Evolutionary conservation across 441 rosid genomes (phyloP), one percentile per base, ranked within the genome.

Genomic region (Lepidium campestre): DNA sequence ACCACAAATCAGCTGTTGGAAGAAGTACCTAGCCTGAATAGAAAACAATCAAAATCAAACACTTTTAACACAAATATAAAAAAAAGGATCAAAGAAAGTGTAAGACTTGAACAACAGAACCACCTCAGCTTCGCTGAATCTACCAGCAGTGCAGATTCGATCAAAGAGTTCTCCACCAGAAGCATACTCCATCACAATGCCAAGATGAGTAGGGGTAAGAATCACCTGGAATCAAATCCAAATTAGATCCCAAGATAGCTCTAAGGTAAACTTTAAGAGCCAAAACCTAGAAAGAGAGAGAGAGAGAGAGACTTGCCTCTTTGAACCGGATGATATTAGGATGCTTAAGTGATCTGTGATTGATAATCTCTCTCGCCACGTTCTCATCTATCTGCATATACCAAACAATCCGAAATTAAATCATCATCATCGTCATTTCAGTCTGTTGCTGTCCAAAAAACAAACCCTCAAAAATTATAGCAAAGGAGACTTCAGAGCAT

Each of bases 51-150:
- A 34, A 61, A 32, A 54, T 41, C 32, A 22, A 55, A 57, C 35
- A 34, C 36, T 29, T n/a, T n/a, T n/a, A n/a, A n/a, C n/a, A n/a
- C n/a, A n/a, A n/a, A n/a, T n/a, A n/a, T n/a, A n/a, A n/a, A n/a
- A n/a, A n/a, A n/a, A n/a, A n/a, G n/a, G 20, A 60, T 58, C 25
- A 10, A 39, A 14, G 27, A 31, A 75, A 86, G 86, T 66, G 9
- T 15, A 41, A 41, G 40, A 25, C 58, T 68, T 45, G 10, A 15
- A 14, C 18, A 47, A 11, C 19, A 86, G 53, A 13, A 10, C 5
- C 49, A 93, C 98, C 96, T 93, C 98, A 70, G 88, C 96, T 86
- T 93, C 98, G 74, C 98, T 93, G 80, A 90, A 93, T 83, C 98
- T 85, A 68, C 97, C 96, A 22, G 92, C 98, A 73, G 58, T 87